phyloP scores from a whole-genome alignment of 352 stramenopile genomes.

The Globisporangium paddicum region DNA sequence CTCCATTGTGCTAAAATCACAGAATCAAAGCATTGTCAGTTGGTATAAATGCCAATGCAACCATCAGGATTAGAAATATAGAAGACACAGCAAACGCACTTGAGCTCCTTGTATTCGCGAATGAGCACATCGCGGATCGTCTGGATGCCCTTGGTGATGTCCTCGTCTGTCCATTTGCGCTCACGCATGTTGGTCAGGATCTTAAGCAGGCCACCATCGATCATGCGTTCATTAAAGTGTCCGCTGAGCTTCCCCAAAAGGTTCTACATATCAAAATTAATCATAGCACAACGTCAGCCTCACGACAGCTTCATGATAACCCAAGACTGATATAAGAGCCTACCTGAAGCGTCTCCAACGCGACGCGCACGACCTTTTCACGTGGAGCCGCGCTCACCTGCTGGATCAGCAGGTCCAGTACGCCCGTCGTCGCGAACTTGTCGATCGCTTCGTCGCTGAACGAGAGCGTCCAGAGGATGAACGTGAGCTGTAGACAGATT shows the following conservation, averaged over 20 bases:
- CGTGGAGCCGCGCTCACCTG: slow-evolving; percentile 91
- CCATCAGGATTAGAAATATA: background rate
- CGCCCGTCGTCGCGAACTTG: slow-evolving; percentile 64
- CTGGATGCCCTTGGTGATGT: slow-evolving; percentile 88
- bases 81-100: slow-evolving; percentile 35
- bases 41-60: background rate
- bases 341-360: slow-evolving; percentile 89
- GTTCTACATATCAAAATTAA: slow-evolving; percentile 36
- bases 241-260: slow-evolving; percentile 74
- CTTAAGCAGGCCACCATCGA: slow-evolving; percentile 94
- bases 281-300: background rate
- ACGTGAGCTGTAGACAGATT: slow-evolving; percentile 79
- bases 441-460: slow-evolving; percentile 86
- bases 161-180: slow-evolving; percentile 94
- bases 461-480: slow-evolving; percentile 96
- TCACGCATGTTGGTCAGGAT: slow-evolving; percentile 92
- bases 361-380: slow-evolving; percentile 97
- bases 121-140: slow-evolving; percentile 77
- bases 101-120: slow-evolving; percentile 86
- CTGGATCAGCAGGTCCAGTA: slow-evolving; percentile 68
- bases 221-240: slow-evolving; percentile 93
- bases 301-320: background rate
- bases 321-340: no score
- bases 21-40: background rate
- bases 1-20: slow-evolving; percentile 88